Conservation (phyloP, 768 basidiomycete species). For the Ephemerocybe angulata region DNA sequence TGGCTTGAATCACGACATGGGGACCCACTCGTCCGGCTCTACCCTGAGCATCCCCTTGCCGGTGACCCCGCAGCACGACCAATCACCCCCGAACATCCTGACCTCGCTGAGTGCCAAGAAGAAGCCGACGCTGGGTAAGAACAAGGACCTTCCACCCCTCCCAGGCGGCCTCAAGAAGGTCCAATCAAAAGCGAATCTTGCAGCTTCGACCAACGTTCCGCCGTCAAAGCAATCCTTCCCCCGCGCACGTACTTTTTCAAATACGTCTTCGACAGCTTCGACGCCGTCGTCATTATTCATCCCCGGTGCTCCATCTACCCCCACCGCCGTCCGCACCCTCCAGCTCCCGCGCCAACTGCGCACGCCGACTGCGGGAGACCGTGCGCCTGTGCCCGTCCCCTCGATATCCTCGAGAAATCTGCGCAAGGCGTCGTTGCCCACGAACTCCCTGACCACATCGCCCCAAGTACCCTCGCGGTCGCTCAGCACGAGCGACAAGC, state of each 20-base stretch:
- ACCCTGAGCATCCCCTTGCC: slow-evolving; percentile 33
- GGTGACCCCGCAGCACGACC: slow-evolving; percentile 29
- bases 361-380: slow-evolving; percentile 20
- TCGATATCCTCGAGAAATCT: slow-evolving; percentile 8
- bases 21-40: slow-evolving; percentile 32
- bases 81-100: slow-evolving; percentile 9
- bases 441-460: slow-evolving; percentile 3
- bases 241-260: slow-evolving; percentile 22
- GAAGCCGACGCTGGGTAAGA: slow-evolving; percentile 21
- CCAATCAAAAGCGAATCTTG: slow-evolving; percentile 7
- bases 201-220: neutral
- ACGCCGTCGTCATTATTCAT: slow-evolving; percentile 10
- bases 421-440: slow-evolving; percentile 3
- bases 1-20: slow-evolving; percentile 15
- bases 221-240: slow-evolving; percentile 18
- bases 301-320: slow-evolving; percentile 13
- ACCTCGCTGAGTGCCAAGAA: slow-evolving; percentile 6
- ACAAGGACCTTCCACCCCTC: slow-evolving; percentile 36
- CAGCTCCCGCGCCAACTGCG: slow-evolving; percentile 27
- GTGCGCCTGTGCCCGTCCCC: slow-evolving; percentile 34
- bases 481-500: slow-evolving; percentile 22
- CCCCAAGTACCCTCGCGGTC: neutral
- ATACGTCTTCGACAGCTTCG: slow-evolving; percentile 14
- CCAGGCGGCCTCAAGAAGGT: slow-evolving; percentile 20
- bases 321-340: slow-evolving; percentile 25